Conservation (phyloP, 768 basidiomycete genomes). For the Hygrophorus pudorinus region DNA sequence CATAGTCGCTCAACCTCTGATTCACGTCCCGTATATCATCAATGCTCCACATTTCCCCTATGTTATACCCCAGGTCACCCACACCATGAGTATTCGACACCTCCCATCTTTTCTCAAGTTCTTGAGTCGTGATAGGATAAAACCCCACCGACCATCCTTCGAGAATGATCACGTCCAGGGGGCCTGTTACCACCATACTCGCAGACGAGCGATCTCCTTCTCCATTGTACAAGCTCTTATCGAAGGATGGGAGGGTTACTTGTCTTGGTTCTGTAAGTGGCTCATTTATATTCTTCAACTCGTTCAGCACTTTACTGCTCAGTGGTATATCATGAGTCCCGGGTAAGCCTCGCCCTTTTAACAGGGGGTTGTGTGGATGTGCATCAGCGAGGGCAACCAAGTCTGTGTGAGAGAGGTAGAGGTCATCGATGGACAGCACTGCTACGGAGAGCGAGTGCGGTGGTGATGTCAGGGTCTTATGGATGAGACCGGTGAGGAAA, state of each 20-base stretch:
- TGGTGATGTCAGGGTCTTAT: slow-evolving; percentile 26
- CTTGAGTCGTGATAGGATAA: slow-evolving; percentile 41
- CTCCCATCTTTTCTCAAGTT: slow-evolving; percentile 45
- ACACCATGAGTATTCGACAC: not conserved
- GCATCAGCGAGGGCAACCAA: slow-evolving; percentile 45
- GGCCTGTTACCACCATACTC: slow-evolving; percentile 17
- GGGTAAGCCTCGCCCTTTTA: slow-evolving; percentile 82
- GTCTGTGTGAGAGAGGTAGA: slow-evolving; percentile 68
- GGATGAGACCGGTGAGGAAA: slow-evolving; percentile 56
- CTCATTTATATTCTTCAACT: slow-evolving; percentile 28
- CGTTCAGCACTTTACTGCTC: slow-evolving; percentile 40
- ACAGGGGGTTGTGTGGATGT: slow-evolving; percentile 52
- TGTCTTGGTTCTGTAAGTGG: slow-evolving; percentile 14
- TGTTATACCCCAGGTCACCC: no score
- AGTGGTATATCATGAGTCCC: slow-evolving; percentile 84
- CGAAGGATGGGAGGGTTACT: slow-evolving; percentile 68
- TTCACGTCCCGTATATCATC: slow-evolving; percentile 59
- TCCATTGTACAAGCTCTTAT: slow-evolving; percentile 75
- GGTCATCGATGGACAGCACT: slow-evolving; percentile 72
- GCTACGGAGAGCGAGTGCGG: slow-evolving; percentile 47
- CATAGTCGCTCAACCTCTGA: slow-evolving; percentile 46
- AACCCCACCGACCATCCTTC: slow-evolving; percentile 98
- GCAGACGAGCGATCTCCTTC: slow-evolving; percentile 66
- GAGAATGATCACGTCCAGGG: slow-evolving; percentile 71
- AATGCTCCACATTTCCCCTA: slow-evolving; percentile 24